Evolutionary conservation across 352 stramenopile genomes (phyloP), one percentile per base, ranked within the genome.

Genomic region (Phytopythium helicoides): DNA sequence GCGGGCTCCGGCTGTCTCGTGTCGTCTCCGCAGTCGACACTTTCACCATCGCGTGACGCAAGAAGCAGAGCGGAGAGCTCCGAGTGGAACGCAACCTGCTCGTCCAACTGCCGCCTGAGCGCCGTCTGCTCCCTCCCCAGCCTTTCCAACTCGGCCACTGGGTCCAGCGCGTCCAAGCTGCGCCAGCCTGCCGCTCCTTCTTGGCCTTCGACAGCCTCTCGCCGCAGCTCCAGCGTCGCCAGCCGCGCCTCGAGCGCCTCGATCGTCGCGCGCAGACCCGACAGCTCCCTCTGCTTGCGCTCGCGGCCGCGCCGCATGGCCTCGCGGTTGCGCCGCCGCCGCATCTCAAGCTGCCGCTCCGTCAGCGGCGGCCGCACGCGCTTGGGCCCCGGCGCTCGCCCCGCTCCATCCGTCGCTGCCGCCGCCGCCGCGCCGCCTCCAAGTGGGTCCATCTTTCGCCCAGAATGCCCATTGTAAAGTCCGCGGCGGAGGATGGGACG

Each of bases 281-380:
- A 33, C 18, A 64, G 47, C 19, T 58, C 56, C 1, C 47, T 44
- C 21, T 56, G 56, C 46, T 74, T 55, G 2, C 68, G 62, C 18
- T 58, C 35, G 34, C 70, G 64, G 23, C 54, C 67, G 46, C 67
- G 66, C 4, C 64, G 67, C 70, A 81, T 81, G 37, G 66, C 68
- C 25, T 81, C 66, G 18, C 70, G 70, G 36, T 81, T 81, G 36
- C 64, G 66, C 38, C 63, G 57, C 18, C 66, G 63, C 1, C 70
- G 64, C 3, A 64, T 39, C 37, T 77, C 64, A 12, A 74, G 40
- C 40, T 51, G 44, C 44, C 44, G 44, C 44, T 15, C 44, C n/a
- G 44, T 40, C 44, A 51, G n/a, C 44, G 31, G 25, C 16, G 25
- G 25, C 2, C 44, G 44, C 6, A 33, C 23, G 12, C 41, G 40